These are phyloP conservation scores for Juncus effusus DNA, from an alignment of 176 grass and related monocot species.

Conservation along the genomic window DNA sequence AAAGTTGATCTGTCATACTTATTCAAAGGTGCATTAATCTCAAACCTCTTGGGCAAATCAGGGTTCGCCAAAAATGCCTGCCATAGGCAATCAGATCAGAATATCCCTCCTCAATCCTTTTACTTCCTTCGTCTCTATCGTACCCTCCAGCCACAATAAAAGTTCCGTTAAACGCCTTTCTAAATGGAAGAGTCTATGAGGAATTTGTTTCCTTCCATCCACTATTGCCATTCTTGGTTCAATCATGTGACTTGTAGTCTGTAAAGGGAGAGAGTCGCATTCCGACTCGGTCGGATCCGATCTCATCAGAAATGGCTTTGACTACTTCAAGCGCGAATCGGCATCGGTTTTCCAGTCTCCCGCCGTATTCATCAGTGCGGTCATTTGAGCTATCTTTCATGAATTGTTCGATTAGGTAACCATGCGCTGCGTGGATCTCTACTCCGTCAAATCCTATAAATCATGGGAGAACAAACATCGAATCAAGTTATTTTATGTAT, in stretches of 20 bases:
- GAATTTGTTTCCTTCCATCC: constrained; percentile 6
- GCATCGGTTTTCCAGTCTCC: constrained; percentile 21
- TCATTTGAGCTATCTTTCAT: too few relatives aligned
- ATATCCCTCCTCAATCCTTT: constrained; percentile 25
- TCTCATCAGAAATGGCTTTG: constrained; percentile 4
- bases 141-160: constrained; percentile 26
- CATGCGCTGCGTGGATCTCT: constrained; percentile 45
- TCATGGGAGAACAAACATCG: too few relatives aligned
- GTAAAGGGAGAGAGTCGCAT: constrained; percentile 26
- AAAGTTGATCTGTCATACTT: constrained; percentile 19
- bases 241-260: constrained; percentile 7
- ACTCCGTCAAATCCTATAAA: constrained; percentile 46
- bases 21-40: constrained; percentile 21
- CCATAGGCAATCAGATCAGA: constrained; percentile 30
- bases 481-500: too few relatives aligned
- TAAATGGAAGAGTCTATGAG: constrained; percentile 23
- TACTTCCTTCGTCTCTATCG: constrained; percentile 26
- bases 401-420: constrained; percentile 32
- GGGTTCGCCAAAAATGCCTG: constrained; percentile 21
- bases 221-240: constrained; percentile 19
- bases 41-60: constrained; percentile 27
- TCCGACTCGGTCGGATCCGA: constrained; percentile 23
- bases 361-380: constrained; percentile 18
- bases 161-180: constrained; percentile 26
- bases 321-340: constrained; percentile 22